These are phyloP conservation scores for Geotrichum phurueaensis DNA, from an alignment of 1,139 yeast species.

Conservation along the genomic window DNA sequence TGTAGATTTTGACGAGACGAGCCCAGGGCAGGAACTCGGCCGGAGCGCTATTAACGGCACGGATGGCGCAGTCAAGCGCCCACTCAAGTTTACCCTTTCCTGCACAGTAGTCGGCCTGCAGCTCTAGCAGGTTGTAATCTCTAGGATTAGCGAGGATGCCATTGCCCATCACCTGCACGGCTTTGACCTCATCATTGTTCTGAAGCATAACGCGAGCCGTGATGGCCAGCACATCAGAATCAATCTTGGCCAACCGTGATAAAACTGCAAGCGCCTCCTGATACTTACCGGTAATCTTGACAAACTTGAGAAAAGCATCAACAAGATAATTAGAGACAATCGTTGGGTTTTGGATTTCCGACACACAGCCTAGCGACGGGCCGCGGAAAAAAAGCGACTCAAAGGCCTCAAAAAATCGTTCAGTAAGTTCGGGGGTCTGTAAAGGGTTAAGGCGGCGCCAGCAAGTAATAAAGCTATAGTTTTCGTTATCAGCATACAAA, in stretches of 20 bases:
- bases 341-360: slow-evolving; percentile 62
- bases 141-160: slow-evolving; percentile 54
- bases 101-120: slow-evolving; percentile 70
- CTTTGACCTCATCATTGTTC: slow-evolving; percentile 72
- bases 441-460: slow-evolving; percentile 66
- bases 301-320: slow-evolving; percentile 62
- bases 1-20: slow-evolving; percentile 63
- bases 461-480: slow-evolving; percentile 57
- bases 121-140: slow-evolving; percentile 50
- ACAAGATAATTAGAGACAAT: slow-evolving; percentile 66
- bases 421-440: slow-evolving; percentile 37
- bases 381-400: slow-evolving; percentile 65
- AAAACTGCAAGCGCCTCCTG: slow-evolving; percentile 54
- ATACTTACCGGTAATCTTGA: slow-evolving; percentile 60
- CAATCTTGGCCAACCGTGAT: slow-evolving; percentile 38
- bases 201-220: slow-evolving; percentile 56
- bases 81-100: slow-evolving; percentile 60
- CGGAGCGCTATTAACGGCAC: slow-evolving; percentile 76
- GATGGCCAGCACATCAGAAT: slow-evolving; percentile 51
- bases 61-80: slow-evolving; percentile 67
- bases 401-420: slow-evolving; percentile 53
- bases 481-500: slow-evolving; percentile 62
- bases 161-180: slow-evolving; percentile 59
- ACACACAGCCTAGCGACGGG: slow-evolving; percentile 54
- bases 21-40: slow-evolving; percentile 85